Conservation (phyloP, 257 asterid species). For the Leonotis leonurus region DNA sequence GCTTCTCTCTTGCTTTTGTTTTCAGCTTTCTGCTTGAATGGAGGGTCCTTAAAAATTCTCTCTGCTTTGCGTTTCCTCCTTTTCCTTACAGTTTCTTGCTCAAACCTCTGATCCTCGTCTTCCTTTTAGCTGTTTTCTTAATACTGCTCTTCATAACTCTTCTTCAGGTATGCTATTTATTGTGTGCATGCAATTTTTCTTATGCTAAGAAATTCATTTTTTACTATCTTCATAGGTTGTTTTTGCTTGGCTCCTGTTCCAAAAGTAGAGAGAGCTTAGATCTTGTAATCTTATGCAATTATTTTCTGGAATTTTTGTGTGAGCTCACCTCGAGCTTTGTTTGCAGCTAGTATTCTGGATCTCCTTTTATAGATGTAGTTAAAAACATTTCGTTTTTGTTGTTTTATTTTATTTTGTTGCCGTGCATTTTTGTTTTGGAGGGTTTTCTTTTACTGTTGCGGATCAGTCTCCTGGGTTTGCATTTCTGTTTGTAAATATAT, state of each 20-base stretch:
- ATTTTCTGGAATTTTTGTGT: neutral
- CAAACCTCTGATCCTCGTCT: conserved; percentile 16
- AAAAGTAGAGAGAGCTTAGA: conserved; percentile 26
- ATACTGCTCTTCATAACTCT: conserved; percentile 1
- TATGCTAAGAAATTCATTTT: neutral
- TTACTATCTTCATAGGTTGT: neutral
- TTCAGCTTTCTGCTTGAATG: conserved; percentile 39
- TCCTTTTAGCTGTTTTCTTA: neutral
- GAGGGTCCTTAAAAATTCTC: conserved; percentile 50
- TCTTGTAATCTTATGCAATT: conserved; percentile 10
- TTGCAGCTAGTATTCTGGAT: conserved; percentile 15
- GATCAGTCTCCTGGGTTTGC: neutral
- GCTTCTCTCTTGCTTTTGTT: conserved; percentile 15
- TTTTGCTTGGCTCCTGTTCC: neutral
- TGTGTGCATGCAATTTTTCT: conserved; percentile 8
- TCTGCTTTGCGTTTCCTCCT: conserved; percentile 28
- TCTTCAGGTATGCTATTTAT: conserved; percentile 25
- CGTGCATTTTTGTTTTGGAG: neutral
- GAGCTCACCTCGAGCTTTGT: neutral
- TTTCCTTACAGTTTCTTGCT: conserved; percentile 25
- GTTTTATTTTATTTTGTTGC: neutral
- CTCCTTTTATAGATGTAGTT: neutral
- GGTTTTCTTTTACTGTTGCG: neutral
- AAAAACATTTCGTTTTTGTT: neutral
- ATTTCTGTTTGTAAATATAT: neutral